A percentile compares a stretch with the other conserved stretches of the same genome.
These are phyloP conservation scores for Infundibulicybe gibba DNA, from an alignment of 768 basidiomycete genomes.

Conservation along the genomic window DNA sequence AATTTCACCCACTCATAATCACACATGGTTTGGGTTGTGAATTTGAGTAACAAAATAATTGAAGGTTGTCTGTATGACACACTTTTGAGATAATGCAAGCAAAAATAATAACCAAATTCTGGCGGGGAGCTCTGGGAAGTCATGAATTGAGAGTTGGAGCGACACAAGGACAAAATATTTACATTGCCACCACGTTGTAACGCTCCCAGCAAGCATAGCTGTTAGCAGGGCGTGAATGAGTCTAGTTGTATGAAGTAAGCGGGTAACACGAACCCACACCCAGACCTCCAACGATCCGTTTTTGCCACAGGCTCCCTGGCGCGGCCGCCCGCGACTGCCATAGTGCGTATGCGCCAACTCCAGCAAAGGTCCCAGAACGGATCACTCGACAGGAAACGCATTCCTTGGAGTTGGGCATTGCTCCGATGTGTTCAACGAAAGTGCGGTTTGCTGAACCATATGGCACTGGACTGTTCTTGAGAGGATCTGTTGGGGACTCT, in stretches of 20 bases:
- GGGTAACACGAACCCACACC: constrained; percentile 25
- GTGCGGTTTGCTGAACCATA: not conserved
- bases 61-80: not conserved
- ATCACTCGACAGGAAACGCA: constrained; percentile 71
- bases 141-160: not conserved
- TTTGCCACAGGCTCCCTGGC: constrained; percentile 58
- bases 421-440: not conserved
- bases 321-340: constrained; percentile 59
- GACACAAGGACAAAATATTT: not conserved
- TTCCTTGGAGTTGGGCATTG: constrained; percentile 31
- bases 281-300: constrained; percentile 56
- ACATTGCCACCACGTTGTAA: constrained; percentile 35
- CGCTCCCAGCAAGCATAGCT: constrained; percentile 34
- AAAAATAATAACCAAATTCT: not conserved
- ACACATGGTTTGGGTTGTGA: not conserved
- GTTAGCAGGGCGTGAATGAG: not conserved
- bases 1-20: constrained; percentile 63
- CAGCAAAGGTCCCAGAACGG: constrained; percentile 60
- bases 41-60: constrained; percentile 2
- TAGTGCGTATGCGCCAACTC: constrained; percentile 66
- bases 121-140: too few species aligned
- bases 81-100: too few species aligned
- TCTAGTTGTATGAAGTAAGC: not conserved
- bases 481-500: not conserved
- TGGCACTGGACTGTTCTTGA: not conserved